Base-by-base conservation (phyloP, 2,329 filamentous ascomycete genomes). In the Verticillium longisporum region DNA sequence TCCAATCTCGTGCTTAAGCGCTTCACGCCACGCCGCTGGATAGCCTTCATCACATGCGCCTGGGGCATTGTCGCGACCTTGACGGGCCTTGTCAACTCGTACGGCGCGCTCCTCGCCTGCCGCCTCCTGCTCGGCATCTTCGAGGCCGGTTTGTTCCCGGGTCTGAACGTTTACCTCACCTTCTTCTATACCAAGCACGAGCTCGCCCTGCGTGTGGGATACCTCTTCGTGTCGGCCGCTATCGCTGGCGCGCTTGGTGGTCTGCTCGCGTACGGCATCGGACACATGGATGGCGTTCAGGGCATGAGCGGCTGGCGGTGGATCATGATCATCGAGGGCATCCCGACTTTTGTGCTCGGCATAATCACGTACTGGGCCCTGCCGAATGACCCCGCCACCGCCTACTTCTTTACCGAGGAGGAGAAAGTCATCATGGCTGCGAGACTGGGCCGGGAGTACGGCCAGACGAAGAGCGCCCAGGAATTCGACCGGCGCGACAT, bases 111-210 rank as follows among this genome's bases (percentile, higher is more conserved):
- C 4, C 75, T 92, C n/a, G 88, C 83, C 6, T 87, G 86, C 64
- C 85, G 89, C 5, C 69, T 92, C 0, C 74, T 92, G 14, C 82
- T 92, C 0, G 89, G 89, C 5, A 78, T 82, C 6, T 80, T 90
- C 45, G 88, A 91, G 73, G 88, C 85, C 0, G 88, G 88, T 0
- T 75, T 91, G 0, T 90, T 91, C 65, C 88, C 89, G 0, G 88
- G 88, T 0, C 74, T 89, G 65, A 86, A 83, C 5, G 74, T 88
- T 18, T 91, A 91, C 66, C 78, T 92, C 18, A 91, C 89, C 0
- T 83, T 91, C 65, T 92, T 91, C 77, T 92, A 92, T 75, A 89
- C 85, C 56, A 89, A 88, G 68, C 80, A 82, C 33, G 89, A 92
- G 72, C 81, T 92, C 1, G 89, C 88, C 4, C 74, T 91, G 53